Conservation (phyloP, 2,329 filamentous ascomycete genomes). For the Didymella segeticola region DNA sequence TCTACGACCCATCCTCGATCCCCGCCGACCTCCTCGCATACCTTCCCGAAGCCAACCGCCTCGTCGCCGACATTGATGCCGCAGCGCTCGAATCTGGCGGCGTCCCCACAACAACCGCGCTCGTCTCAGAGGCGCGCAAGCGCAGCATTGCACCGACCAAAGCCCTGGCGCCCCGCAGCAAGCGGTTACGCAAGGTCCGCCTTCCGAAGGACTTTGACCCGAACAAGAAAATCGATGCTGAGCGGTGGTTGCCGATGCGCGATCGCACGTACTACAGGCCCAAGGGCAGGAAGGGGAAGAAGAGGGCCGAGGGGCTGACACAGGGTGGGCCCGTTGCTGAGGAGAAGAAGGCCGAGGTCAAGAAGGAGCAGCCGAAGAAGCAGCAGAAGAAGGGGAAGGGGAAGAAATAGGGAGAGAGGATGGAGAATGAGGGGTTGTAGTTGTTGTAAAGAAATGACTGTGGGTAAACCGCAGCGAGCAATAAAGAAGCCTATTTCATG, state of each 20-base stretch:
- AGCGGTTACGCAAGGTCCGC: conserved; percentile 65
- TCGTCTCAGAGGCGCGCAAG: conserved; percentile 47
- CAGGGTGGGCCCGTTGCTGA: conserved; percentile 85
- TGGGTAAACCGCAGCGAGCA: too few species aligned
- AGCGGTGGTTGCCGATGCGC: conserved; percentile 89
- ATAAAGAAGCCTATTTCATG: too few species aligned
- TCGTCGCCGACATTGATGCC: conserved; percentile 68
- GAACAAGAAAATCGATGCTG: conserved; percentile 81
- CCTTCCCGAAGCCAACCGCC: conserved; percentile 67
- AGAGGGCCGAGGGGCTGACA: conserved; percentile 72
- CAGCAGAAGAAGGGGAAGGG: conserved; percentile 49
- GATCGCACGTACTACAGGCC: conserved; percentile 89
- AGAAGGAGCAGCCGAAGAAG: conserved; percentile 42
- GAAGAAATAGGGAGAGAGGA: conserved; percentile 33
- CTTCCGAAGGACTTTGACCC: conserved; percentile 78
- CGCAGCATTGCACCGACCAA: conserved; percentile 47
- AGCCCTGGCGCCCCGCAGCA: conserved; percentile 58
- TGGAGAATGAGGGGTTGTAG: neutral
- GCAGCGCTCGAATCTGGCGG: conserved; percentile 70
- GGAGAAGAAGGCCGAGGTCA: conserved; percentile 41
- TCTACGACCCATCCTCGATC: conserved; percentile 63
- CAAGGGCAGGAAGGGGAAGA: conserved; percentile 91
- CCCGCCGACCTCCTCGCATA: conserved; percentile 60
- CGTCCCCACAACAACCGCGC: conserved; percentile 59
- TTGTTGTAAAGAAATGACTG: too few species aligned